Base-by-base conservation (phyloP, 805 yeast species). In the Candida verbasci region DNA sequence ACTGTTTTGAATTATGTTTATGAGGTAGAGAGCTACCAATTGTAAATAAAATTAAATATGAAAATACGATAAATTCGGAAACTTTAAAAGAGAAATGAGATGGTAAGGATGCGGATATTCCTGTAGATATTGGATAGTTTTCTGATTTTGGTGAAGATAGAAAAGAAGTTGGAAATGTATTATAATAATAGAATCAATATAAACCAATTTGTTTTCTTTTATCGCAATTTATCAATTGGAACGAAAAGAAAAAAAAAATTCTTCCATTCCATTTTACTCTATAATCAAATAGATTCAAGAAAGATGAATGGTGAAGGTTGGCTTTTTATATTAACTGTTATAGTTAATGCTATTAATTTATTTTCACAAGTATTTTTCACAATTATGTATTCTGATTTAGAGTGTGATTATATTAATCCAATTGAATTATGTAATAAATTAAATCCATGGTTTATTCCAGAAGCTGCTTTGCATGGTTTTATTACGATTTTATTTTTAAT, bases 401-500 rank as follows among this genome's bases (percentile, higher is more conserved):
- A 86, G 64, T 81, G 89, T 55, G 98, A 93, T 63, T 93, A 91
- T 72, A 89, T 91, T 68, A 93, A 91, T 62, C 97, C 97, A 39
- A 87, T 91, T 58, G 97, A 91, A 65, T 74, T 93, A 51, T 93
- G 98, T 68, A 86, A 86, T 68, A 82, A 86, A 55, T 77, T 93
- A 58, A 93, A 93, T 72, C 80, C 83, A 50, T 80, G 86, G 66
- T 80, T 91, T 50, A 70, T 84, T 27, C 97, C 97, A 33, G 97
- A 93, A 65, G 96, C 95, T 18, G 80, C 72, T 3, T 64, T 86
- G 40, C 97, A 91, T 53, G 93, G 74, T 2, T 67, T 81, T 40
- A 58, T 88, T 46, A 73, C 95, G 6, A 41, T 72, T 3, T 62
- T 86, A 46, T 82, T 91, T 58, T 68, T 93, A 49, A 57, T 91